A percentile compares a stretch with the other conserved stretches of the same genome.
Conservation (phyloP, 768 basidiomycete genomes). For the Gloeopeniophorella convolvens region DNA sequence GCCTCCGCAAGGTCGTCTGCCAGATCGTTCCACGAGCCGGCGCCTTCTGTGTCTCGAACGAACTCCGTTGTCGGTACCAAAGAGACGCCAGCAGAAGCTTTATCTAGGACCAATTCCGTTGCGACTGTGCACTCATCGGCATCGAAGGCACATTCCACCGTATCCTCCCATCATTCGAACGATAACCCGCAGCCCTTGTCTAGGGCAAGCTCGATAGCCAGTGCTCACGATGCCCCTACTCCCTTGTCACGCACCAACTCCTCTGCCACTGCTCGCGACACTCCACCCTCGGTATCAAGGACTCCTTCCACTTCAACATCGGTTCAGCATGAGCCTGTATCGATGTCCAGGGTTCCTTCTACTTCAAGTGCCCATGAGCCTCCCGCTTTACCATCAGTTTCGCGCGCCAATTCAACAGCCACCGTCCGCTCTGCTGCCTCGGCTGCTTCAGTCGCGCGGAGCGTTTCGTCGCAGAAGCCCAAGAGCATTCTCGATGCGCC, state of each 20-base stretch:
- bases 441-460: background rate
- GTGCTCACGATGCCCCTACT: background rate
- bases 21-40: background rate
- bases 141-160: constrained; percentile 1
- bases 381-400: background rate
- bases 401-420: constrained; percentile 11
- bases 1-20: constrained; percentile 1
- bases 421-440: constrained; percentile 8
- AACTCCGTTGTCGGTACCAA: background rate
- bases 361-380: background rate
- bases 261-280: background rate
- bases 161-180: constrained; percentile 2
- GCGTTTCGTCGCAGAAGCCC: background rate
- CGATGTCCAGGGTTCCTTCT: constrained; percentile 2
- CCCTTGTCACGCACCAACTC: constrained; percentile 10
- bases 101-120: constrained; percentile 9
- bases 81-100: background rate
- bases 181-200: background rate
- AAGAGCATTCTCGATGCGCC: constrained; percentile 3
- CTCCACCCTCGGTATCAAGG: background rate
- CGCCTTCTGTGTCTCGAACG: constrained; percentile 1
- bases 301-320: background rate
- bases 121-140: background rate
- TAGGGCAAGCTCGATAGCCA: constrained; percentile 4
- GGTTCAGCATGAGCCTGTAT: background rate